Base-by-base conservation (phyloP, 306 rosid genomes). In the Oemleria cerasiformis region DNA sequence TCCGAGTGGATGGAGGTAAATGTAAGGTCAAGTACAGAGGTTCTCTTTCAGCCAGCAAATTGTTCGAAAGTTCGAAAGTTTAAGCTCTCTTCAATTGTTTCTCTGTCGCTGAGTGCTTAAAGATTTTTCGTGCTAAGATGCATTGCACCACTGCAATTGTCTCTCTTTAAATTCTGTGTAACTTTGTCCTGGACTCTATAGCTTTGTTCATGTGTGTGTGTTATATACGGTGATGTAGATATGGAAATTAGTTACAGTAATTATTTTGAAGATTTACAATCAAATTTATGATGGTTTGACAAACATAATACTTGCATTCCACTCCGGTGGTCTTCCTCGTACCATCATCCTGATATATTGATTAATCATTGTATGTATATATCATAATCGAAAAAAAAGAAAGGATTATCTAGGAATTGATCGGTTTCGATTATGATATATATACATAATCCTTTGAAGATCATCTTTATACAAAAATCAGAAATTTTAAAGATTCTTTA, bases 31-130 rank as follows among this genome's bases (percentile, higher is more conserved):
- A 82, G 84, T 58, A 94, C 95, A 0, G 99, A 89, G 82, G 82
- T 94, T 44, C 21, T 86, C 73, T 89, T 94, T 81, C 91, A 87
- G 83, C 91, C 85, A 8, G 68, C 74, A 36, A 81, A 84, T 75
- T 77, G 85, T 65, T 56, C 84, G 0, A 91, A 84, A 90, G 79
- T 79, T 78, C 75, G 86, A 50, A 89, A 91, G 80, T 83, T 87
- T 69, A 86, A 89, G 86, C 86, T 94, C 59, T 86, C 96, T 66
- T 91, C 97, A 19, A 54, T 94, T 47, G 30, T 59, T 68, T 87
- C 97, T 54, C 44, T 91, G 86, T 50, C 84, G n/a, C 95, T 91
- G 42, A 91, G 96, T 64, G 96, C 95, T 21, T 94, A 82, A 87
- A 73, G 55, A 57, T 43, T 34, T 42, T 40, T 47, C 57, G 20